Evolutionary conservation across 495 filamentous ascomycete species (phyloP), one percentile per base, ranked within the genome.

Genomic region (Aspergillus homomorphus): DNA sequence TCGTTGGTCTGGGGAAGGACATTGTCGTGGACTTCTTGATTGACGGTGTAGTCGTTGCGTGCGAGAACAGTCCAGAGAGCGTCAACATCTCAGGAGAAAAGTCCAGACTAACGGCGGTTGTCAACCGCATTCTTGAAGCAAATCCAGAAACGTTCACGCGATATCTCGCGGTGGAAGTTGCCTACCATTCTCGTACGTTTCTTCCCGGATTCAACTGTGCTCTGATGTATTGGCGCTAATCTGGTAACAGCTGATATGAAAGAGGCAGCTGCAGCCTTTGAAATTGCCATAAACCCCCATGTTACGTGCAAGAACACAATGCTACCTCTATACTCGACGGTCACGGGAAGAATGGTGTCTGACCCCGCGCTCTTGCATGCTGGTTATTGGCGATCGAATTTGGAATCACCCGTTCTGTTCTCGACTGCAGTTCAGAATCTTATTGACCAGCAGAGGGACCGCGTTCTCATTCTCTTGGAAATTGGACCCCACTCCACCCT

Each of bases 371-470:
- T 51, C 1, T 53, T 73, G 4, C 63, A 61, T 3, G 57, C 69
- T 77, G 77, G 53, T 73, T 72, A 79, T 57, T 79, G 77, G 74
- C 51, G 42, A 24, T 23, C 54, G 8, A 78, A 76, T 54, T 58
- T 80, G 21, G 60, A 56, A 16, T 66, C 58, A 7, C 67, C 72
- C 19, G 73, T 76, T 4, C 63, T 54, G 0, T 82, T 82, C 53
- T 54, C 45, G 0, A 33, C 60, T 5, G 73, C 77, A 0, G 61
- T 78, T 4, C 18, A 23, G 0, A 62, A 59, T 8, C 33, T 70
- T 6, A 41, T 74, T 9, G 63, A 52, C 5, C 18, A 42, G 1
- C 18, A 22, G 1, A 64, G 21, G 1, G 18, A 42, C 2, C 28
- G 51, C 38, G 23, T 62, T 12, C 62, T 66, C 20, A 16, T 63